phyloP scores from a whole-genome alignment of 2,329 filamentous ascomycete species.

The Botrytis squamosa region DNA sequence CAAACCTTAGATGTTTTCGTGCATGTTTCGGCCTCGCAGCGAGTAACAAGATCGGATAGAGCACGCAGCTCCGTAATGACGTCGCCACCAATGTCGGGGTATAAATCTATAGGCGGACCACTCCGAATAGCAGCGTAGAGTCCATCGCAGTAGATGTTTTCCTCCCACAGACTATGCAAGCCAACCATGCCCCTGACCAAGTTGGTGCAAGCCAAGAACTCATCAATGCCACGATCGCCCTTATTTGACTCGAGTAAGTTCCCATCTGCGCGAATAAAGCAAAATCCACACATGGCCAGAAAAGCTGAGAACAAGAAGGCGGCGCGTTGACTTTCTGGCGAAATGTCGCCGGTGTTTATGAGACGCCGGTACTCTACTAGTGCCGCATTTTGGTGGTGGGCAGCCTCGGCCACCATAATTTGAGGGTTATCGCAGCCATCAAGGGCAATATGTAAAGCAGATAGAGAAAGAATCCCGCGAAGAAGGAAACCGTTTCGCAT shows the following conservation, averaged over 20 bases:
- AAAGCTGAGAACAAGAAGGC: neutral
- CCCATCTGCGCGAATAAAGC: neutral
- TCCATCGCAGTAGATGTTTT: neutral
- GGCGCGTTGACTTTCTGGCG: neutral
- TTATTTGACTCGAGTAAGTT: neutral
- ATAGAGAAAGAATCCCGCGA: neutral
- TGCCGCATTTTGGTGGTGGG: neutral
- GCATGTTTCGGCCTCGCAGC: neutral
- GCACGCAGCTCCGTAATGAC: neutral
- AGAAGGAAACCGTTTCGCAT: neutral
- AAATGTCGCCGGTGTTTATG: neutral
- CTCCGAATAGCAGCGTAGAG: neutral
- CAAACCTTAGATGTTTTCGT: neutral
- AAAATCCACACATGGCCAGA: neutral
- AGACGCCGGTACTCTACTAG: neutral
- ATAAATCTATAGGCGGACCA: neutral
- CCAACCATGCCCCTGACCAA: neutral
- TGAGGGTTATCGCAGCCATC: neutral
- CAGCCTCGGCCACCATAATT: neutral
- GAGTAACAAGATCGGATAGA: neutral
- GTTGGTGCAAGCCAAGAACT: neutral
- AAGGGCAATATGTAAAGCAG: neutral
- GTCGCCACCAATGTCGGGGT: neutral
- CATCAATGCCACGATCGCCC: neutral
- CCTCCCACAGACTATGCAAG: neutral